Evolutionary conservation across 768 basidiomycete genomes (phyloP).

Genomic region (Rhizopogon salebrosus): DNA sequence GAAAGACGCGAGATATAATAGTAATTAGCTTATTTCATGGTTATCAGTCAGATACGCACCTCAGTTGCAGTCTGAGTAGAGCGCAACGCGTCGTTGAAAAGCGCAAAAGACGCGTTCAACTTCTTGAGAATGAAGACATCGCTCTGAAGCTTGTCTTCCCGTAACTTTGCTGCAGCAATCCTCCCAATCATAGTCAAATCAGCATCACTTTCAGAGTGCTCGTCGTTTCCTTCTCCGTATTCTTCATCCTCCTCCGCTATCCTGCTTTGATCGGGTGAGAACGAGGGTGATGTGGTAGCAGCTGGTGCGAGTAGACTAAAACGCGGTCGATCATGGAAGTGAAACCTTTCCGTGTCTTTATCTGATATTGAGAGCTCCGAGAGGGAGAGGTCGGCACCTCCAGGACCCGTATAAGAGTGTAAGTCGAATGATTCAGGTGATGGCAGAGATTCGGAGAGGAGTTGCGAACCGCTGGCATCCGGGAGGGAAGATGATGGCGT

Average conservation of each 20-base stretch:
- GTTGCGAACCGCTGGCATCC: conserved; percentile 28
- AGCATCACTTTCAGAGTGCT: conserved; percentile 4
- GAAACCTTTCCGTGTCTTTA: conserved; percentile 9
- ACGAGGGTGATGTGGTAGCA: conserved; percentile 8
- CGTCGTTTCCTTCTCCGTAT: conserved; percentile 10
- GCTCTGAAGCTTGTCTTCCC: conserved; percentile 71
- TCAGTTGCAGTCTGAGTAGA: conserved; percentile 66
- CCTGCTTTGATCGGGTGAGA: conserved; percentile 18
- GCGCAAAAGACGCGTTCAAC: conserved; percentile 63
- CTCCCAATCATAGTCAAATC: conserved; percentile 19
- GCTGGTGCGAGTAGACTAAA: conserved; percentile 29
- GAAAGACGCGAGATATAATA: neutral
- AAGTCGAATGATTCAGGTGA: conserved; percentile 26
- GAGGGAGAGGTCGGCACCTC: conserved; percentile 49
- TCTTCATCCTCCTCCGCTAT: conserved; percentile 23
- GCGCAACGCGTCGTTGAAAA: conserved; percentile 62
- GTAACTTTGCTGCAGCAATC: conserved; percentile 27
- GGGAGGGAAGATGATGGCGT: conserved; percentile 25
- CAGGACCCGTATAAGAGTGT: conserved; percentile 34
- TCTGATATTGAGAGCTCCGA: conserved; percentile 50
- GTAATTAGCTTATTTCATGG: neutral
- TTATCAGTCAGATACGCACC: conserved; percentile 33
- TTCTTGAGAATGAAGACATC: conserved; percentile 72
- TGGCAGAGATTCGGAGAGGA: conserved; percentile 45
- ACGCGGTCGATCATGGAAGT: conserved; percentile 23